Evolutionary conservation across 106 monocot species (phyloP), one percentile per base, ranked within the genome.

Genomic region (Narthecium ossifragum): DNA sequence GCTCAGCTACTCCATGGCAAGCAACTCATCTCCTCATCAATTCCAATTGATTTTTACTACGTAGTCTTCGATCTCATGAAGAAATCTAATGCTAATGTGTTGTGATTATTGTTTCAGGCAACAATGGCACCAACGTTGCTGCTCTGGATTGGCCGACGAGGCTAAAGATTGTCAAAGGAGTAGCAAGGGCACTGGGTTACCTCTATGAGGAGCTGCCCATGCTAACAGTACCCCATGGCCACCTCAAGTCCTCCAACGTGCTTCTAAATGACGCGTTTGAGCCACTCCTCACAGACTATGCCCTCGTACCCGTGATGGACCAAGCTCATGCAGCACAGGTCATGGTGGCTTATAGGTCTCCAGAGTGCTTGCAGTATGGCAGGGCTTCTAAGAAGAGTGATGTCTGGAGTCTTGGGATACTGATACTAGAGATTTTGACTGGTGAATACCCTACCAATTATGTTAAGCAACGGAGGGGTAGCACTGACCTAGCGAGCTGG

Each of bases 171-270:
- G 49, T 93, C 12, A 88, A 88, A 55, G 92, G 88, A 8, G 79
- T 85, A 0, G 75, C 82, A 3, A 65, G 74, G 2, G 93, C 70
- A 2, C 66, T 93, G 2, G 33, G 29, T 17, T 78, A 81, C 67
- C 83, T 92, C 23, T 70, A 80, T 57, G 66, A 78, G 3, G 72
- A 80, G 67, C 69, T 92, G 9, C 71, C 79, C 15, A 70, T 75
- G 30, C 61, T 78, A 18, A 65, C 34, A 27, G 51, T 79, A 12
- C 81, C 88, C n/a, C 92, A 88, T 47, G 88, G 88, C 50, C 78
- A 88, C 60, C 63, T 88, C 38, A 88, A 85, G 55, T 82, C 93
- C 48, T 79, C 88, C 54, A 88, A 88, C 52, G 85, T 93, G 23
- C 79, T 93, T 26, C 85, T 88, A 25, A 26, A 31, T 48, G 61